These are phyloP conservation scores for Trichoderma simmonsii DNA, from an alignment of 2,329 filamentous ascomycete species.

Conservation along the genomic window DNA sequence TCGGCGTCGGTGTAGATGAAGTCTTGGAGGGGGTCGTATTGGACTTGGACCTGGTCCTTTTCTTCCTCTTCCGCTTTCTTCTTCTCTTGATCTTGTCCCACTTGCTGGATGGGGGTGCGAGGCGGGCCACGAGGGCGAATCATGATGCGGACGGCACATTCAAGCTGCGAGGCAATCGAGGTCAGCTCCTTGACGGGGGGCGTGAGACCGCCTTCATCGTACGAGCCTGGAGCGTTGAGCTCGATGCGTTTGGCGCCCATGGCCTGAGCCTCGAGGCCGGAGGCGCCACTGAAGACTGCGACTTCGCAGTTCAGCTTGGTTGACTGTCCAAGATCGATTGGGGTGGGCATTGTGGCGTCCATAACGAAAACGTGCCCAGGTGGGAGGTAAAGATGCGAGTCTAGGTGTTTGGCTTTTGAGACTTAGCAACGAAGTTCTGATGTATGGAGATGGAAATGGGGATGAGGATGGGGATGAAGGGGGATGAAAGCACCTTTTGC, in stretches of 20 bases:
- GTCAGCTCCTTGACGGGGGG: slow-evolving; percentile 42
- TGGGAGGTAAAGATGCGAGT: background rate
- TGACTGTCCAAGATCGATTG: background rate
- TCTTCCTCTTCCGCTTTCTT: background rate
- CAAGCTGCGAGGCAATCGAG: slow-evolving; percentile 26
- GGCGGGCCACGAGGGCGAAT: slow-evolving; percentile 45
- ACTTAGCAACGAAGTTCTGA: background rate
- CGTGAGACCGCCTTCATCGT: slow-evolving; percentile 50
- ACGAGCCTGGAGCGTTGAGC: slow-evolving; percentile 52
- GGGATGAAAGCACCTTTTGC: background rate
- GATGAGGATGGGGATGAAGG: background rate
- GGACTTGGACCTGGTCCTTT: background rate
- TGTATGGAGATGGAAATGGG: background rate
- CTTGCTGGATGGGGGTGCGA: background rate
- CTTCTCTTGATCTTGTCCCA: background rate
- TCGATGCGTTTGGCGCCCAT: slow-evolving; percentile 51
- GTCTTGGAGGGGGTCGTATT: slow-evolving; percentile 30
- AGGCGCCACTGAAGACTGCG: slow-evolving; percentile 49
- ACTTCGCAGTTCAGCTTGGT: slow-evolving; percentile 38
- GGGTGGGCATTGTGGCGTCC: background rate
- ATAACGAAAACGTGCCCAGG: background rate
- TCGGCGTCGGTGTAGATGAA: slow-evolving; percentile 50
- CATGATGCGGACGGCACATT: slow-evolving; percentile 51
- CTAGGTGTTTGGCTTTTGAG: background rate
- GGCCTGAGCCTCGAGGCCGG: slow-evolving; percentile 38